These are phyloP conservation scores for Penicillium vulpinum DNA, from an alignment of 2,329 filamentous ascomycete species.

Conservation along the genomic window DNA sequence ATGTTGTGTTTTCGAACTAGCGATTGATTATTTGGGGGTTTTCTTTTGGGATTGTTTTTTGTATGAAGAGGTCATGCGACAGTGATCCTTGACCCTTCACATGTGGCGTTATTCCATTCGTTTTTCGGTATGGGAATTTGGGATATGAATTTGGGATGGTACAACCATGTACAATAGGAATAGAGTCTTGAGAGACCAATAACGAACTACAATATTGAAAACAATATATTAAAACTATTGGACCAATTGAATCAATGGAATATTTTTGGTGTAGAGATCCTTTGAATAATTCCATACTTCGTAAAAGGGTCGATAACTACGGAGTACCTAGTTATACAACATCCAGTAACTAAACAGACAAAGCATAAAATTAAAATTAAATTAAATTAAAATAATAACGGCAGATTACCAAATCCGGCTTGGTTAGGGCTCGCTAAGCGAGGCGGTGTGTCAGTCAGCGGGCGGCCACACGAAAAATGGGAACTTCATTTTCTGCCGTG, in stretches of 20 bases:
- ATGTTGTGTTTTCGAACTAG: constrained; percentile 8
- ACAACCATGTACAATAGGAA: constrained; percentile 23
- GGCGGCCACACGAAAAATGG: constrained; percentile 47
- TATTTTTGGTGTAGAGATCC: not conserved
- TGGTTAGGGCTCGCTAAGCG: constrained; percentile 49
- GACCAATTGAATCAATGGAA: not conserved
- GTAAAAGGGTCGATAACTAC: not conserved
- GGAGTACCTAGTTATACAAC: too few relatives aligned
- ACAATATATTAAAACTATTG: not conserved
- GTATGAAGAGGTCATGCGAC: constrained; percentile 3
- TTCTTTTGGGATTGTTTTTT: constrained; percentile 1
- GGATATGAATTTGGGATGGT: constrained; percentile 4
- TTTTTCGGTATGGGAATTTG: not conserved
- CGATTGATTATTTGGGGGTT: constrained; percentile 9
- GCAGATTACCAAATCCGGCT: constrained; percentile 29
- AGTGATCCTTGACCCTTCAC: constrained; percentile 4
- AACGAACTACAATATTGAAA: constrained; percentile 2
- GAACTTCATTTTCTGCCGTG: constrained; percentile 34
- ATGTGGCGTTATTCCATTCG: constrained; percentile 7
- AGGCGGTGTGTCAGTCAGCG: constrained; percentile 39
- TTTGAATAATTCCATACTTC: not conserved
- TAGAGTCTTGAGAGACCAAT: constrained; percentile 7
- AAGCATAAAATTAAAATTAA: not conserved
- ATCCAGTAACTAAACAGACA: too few relatives aligned
- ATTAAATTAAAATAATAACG: constrained; percentile 3